Evolutionary conservation across 768 basidiomycete species (phyloP).

Genomic region (Podaxis carcinomalis): DNA sequence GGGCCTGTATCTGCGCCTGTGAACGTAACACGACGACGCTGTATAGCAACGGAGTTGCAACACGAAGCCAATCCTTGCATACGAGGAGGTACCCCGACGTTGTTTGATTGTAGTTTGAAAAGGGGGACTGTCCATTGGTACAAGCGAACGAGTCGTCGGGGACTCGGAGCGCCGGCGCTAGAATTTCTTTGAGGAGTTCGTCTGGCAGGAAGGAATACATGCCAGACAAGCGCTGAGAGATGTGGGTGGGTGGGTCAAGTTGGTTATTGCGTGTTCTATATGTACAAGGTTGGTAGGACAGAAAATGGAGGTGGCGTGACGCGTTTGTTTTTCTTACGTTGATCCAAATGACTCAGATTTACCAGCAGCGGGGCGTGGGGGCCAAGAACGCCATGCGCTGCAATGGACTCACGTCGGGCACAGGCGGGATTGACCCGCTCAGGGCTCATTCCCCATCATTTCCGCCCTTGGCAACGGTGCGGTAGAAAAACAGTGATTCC

Average conservation of each 20-base stretch:
- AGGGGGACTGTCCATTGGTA: slow-evolving; percentile 13
- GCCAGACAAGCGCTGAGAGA: not conserved
- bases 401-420: not conserved
- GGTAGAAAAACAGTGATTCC: not conserved
- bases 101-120: slow-evolving; percentile 13
- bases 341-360: not conserved
- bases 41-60: slow-evolving; percentile 24
- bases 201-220: slow-evolving; percentile 17
- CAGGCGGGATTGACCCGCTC: not conserved
- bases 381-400: not conserved
- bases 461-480: not conserved
- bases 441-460: not conserved
- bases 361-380: not conserved
- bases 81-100: slow-evolving; percentile 19
- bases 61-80: slow-evolving; percentile 23
- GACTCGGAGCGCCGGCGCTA: slow-evolving; percentile 17
- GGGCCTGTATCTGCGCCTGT: slow-evolving; percentile 21
- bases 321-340: not conserved
- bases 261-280: not conserved
- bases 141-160: slow-evolving; percentile 17
- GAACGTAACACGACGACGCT: slow-evolving; percentile 22
- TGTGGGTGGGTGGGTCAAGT: not conserved
- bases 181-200: slow-evolving; percentile 19
- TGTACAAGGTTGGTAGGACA: not conserved
- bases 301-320: not conserved